A percentile compares a stretch with the other conserved stretches of the same genome.
Evolutionary conservation across 2,329 filamentous ascomycete genomes (phyloP).

Genomic region (Furcasterigmium furcatum): DNA sequence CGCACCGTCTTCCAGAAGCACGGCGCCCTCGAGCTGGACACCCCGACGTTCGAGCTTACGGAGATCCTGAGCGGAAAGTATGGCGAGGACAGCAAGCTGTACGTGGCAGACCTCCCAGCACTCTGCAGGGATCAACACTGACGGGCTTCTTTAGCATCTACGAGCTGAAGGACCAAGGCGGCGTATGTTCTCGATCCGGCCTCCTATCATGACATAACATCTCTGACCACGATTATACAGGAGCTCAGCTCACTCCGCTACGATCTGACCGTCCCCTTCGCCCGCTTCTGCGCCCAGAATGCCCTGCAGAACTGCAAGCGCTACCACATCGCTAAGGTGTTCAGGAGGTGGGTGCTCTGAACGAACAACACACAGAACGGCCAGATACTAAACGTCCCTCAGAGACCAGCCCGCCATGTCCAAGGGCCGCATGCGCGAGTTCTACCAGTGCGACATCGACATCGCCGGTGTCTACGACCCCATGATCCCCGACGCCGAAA

Average conservation of each 20-base stretch:
- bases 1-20: constrained; percentile 79
- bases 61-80: constrained; percentile 88
- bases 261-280: constrained; percentile 86
- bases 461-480: constrained; percentile 82
- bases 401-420: constrained; percentile 79
- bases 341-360: constrained; percentile 22
- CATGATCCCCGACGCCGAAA: constrained; percentile 91
- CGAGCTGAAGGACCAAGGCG: constrained; percentile 74
- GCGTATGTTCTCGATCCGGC: constrained; percentile 57
- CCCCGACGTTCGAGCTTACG: constrained; percentile 79
- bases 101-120: constrained; percentile 27
- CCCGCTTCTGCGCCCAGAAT: constrained; percentile 92
- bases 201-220: neutral
- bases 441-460: constrained; percentile 97
- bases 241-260: constrained; percentile 59
- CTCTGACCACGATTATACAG: neutral
- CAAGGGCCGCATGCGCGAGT: constrained; percentile 91
- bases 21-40: constrained; percentile 77
- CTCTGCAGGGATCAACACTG: neutral
- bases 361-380: neutral
- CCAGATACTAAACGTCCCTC: constrained; percentile 24
- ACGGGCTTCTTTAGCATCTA: constrained; percentile 5
- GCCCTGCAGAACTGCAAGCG: constrained; percentile 79
- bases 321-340: constrained; percentile 92
- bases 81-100: constrained; percentile 84